A percentile compares a stretch with the other conserved stretches of the same genome.
Conservation (phyloP, 768 basidiomycete species). For the Lentinula edodes region DNA sequence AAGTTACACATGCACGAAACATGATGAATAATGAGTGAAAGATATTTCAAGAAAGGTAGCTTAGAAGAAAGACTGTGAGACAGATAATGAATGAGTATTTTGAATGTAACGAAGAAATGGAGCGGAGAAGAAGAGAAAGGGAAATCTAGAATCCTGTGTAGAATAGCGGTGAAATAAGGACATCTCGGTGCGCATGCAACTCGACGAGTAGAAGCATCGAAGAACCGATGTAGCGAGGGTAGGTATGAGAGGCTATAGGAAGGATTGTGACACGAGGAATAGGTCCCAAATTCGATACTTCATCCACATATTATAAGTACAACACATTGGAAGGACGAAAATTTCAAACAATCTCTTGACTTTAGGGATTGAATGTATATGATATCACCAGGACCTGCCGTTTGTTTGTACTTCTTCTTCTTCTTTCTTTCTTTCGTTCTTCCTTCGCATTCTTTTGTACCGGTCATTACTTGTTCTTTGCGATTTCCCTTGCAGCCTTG, state of each 20-base stretch:
- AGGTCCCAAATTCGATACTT: not conserved
- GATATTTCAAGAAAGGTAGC: not conserved
- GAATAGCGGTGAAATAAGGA: not conserved
- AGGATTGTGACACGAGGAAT: not conserved
- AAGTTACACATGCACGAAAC: not conserved
- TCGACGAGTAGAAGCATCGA: not conserved
- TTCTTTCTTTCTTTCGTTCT: not conserved
- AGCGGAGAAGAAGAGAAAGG: not conserved
- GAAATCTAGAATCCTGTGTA: not conserved
- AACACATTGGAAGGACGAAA: not conserved
- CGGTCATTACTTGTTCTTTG: conserved; percentile 35
- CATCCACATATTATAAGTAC: not conserved
- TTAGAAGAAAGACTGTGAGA: not conserved
- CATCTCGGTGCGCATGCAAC: not conserved
- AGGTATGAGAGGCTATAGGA: not conserved
- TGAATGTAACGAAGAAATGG: not conserved
- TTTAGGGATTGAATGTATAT: not conserved
- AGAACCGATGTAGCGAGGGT: not conserved
- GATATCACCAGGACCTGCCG: not conserved
- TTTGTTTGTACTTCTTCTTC: not conserved
- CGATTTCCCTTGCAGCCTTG: conserved; percentile 86
- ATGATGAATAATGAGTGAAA: not conserved
- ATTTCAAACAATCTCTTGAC: not conserved
- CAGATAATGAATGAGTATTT: not conserved
- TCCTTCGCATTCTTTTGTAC: not conserved